Percentiles rank a stretch among this genome's conserved stretches.
These are phyloP conservation scores for Peniophora sp. DNA, from an alignment of 1,284 basidiomycete genomes.

Conservation along the genomic window DNA sequence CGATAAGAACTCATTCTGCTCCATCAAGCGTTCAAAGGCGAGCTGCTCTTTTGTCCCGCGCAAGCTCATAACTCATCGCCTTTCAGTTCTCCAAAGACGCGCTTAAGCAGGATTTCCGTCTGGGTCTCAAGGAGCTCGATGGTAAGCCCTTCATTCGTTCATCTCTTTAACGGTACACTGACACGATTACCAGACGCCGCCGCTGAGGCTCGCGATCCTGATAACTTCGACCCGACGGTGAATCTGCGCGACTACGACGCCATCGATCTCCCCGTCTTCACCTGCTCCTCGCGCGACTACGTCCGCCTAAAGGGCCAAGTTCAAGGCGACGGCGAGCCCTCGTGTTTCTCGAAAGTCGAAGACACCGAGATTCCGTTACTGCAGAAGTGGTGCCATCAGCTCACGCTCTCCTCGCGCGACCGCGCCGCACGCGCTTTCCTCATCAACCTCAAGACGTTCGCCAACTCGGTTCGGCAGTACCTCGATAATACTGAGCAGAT, in stretches of 20 bases:
- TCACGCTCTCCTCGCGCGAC: conserved; percentile 48
- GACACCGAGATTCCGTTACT: conserved; percentile 51
- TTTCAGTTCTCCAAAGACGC: conserved; percentile 45
- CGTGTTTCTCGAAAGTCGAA: conserved; percentile 45
- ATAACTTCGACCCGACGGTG: conserved; percentile 42
- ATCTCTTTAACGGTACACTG: neutral
- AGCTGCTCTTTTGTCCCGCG: conserved; percentile 6
- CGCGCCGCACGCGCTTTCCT: conserved; percentile 41
- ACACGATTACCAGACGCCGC: conserved; percentile 34
- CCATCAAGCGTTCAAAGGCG: conserved; percentile 49
- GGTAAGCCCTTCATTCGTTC: conserved; percentile 27
- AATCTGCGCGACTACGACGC: conserved; percentile 47
- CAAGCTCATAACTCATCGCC: neutral
- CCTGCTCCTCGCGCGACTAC: conserved; percentile 54
- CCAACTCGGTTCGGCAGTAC: conserved; percentile 37
- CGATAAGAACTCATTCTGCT: conserved; percentile 57
- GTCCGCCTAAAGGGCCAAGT: conserved; percentile 46
- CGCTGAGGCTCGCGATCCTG: conserved; percentile 48
- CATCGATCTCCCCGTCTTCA: conserved; percentile 56
- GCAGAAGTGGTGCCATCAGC: conserved; percentile 49
- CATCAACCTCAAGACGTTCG: conserved; percentile 39
- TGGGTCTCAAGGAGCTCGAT: conserved; percentile 50
- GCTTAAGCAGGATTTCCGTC: conserved; percentile 52
- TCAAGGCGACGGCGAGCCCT: conserved; percentile 48
- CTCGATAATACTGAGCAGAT: conserved; percentile 43